These are phyloP conservation scores for Neoboletus brunneissimus DNA, from an alignment of 768 basidiomycete species.

Conservation along the genomic window DNA sequence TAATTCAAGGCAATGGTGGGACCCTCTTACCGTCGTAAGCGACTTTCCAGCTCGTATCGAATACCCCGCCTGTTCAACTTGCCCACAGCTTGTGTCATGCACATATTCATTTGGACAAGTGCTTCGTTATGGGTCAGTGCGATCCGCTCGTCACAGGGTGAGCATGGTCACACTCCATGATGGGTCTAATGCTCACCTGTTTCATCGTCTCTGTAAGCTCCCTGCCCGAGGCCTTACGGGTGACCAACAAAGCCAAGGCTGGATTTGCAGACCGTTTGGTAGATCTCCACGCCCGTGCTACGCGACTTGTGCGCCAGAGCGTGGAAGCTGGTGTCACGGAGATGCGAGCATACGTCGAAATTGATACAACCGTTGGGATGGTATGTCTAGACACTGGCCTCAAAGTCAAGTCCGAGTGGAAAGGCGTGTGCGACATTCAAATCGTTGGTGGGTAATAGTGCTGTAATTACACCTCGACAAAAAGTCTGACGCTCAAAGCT, in stretches of 20 bases:
- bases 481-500: neutral
- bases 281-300: constrained; percentile 52
- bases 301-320: constrained; percentile 53
- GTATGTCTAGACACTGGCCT: constrained; percentile 54
- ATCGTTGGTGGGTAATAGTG: constrained; percentile 44
- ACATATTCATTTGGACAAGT: constrained; percentile 69
- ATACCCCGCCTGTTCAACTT: constrained; percentile 14
- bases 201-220: constrained; percentile 34
- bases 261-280: constrained; percentile 40
- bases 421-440: constrained; percentile 51
- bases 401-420: constrained; percentile 44
- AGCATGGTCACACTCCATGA: constrained; percentile 8
- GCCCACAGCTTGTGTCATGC: constrained; percentile 51
- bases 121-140: constrained; percentile 59
- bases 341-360: constrained; percentile 69
- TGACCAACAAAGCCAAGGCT: constrained; percentile 52
- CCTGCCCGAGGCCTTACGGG: constrained; percentile 52
- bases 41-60: neutral
- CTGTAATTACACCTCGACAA: neutral
- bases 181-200: neutral
- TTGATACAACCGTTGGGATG: constrained; percentile 52
- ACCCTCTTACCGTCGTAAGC: constrained; percentile 35
- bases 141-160: constrained; percentile 52
- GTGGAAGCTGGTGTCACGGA: constrained; percentile 59
- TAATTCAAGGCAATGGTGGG: constrained; percentile 27